Conservation (phyloP, 2,329 filamentous ascomycete species). For the Chaetomium sp. region DNA sequence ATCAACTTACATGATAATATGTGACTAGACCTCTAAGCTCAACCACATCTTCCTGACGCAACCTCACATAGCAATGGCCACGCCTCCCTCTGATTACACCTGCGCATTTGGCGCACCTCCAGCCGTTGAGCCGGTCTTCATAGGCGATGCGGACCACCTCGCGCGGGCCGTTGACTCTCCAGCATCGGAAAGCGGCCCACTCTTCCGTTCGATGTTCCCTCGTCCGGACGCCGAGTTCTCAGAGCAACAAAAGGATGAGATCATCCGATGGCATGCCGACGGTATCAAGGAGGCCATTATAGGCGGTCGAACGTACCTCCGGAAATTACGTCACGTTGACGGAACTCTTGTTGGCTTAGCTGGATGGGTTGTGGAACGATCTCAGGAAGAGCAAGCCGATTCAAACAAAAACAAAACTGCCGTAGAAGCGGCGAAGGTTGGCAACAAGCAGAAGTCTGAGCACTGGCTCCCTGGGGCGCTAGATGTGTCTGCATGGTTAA, state of each 20-base stretch:
- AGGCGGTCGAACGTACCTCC: slow-evolving; percentile 2
- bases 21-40: neutral
- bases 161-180: slow-evolving; percentile 9
- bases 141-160: slow-evolving; percentile 5
- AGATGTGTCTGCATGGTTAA: slow-evolving; percentile 9
- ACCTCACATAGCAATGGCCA: slow-evolving; percentile 1
- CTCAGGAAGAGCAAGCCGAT: neutral
- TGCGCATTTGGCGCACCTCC: neutral
- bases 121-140: slow-evolving; percentile 4
- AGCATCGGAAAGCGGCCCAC: slow-evolving; percentile 8
- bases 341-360: slow-evolving; percentile 6
- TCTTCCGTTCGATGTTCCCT: slow-evolving; percentile 9
- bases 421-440: neutral
- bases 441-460: slow-evolving; percentile 2
- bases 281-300: slow-evolving; percentile 9
- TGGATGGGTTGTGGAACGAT: slow-evolving; percentile 10
- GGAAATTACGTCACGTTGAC: slow-evolving; percentile 7
- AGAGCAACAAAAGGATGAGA: slow-evolving; percentile 12
- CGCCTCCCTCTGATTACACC: neutral
- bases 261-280: slow-evolving; percentile 10
- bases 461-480: slow-evolving; percentile 6
- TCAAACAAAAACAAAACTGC: slow-evolving; percentile 7
- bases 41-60: neutral
- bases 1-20: neutral
- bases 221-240: slow-evolving; percentile 5